Evolutionary conservation across 306 rosid genomes (phyloP), one percentile per base, ranked within the genome.

Genomic region (Begonia loranthoides): DNA sequence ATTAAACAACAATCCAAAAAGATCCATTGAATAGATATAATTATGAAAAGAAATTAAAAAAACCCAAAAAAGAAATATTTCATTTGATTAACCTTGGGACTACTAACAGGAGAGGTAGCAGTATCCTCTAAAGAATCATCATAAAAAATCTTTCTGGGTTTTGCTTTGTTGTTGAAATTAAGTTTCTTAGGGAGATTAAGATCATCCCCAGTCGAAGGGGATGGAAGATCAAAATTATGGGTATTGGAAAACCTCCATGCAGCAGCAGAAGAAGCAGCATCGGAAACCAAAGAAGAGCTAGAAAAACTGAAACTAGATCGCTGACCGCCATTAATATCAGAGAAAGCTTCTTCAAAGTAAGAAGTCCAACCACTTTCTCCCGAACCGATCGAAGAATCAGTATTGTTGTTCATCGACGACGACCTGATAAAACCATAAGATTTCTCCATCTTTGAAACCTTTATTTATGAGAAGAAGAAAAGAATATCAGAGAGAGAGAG

Each of bases 361-460:
- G 84, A 55, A 34, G 97, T 90, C 97, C 97, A 90, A 34, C 95
- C 97, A 73, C 97, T 90, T 67, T 85, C 95, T 12, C 75, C 77
- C 44, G 56, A 39, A 52, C 45, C 11, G 33, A 34, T 54, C 59
- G 54, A 51, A 60, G 77, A 22, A 48, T 16, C 33, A 45, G 52
- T 19, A 59, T 74, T 71, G 19, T 12, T 17, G 33, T 66, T 60
- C 58, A 65, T 58, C 4, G 78, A 87, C 41, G 86, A 28, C 9
- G 36, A 28, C 4, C 36, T 28, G 36, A 28, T 7, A 28, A 4
- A 74, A 58, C 41, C 50, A 39, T 50, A 12, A 59, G 82, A 79
- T 38, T 76, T 74, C 56, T 79, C 93, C 95, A 70, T 72, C 36
- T 28, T 43, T 12, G 47, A 43, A 43, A 43, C 13, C 15, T 43